Conservation (phyloP, 202 grass and related monocot genomes). For the Miscanthus sacchariflorus region DNA sequence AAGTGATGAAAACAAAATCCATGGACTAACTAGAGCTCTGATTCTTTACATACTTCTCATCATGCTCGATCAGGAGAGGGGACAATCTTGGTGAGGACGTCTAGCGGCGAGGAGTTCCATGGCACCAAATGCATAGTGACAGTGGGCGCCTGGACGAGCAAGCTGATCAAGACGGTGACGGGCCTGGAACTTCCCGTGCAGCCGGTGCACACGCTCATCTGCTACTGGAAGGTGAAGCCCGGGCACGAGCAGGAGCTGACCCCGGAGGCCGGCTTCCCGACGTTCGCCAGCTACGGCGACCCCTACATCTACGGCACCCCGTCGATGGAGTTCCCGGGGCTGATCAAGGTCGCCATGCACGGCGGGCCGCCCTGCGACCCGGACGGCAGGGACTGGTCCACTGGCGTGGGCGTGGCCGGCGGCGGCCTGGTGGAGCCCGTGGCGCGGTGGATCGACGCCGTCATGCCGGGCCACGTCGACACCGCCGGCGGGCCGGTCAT, state of each 20-base stretch:
- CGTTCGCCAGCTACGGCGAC: constrained; percentile 78
- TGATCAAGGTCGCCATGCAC: constrained; percentile 84
- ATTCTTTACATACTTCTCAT: not conserved
- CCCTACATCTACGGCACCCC: constrained; percentile 84
- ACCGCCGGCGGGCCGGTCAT: constrained; percentile 61
- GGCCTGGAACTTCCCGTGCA: constrained; percentile 61
- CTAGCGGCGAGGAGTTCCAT: constrained; percentile 52
- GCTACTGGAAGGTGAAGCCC: constrained; percentile 76
- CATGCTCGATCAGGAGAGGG: constrained; percentile 23
- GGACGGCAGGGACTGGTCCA: constrained; percentile 64
- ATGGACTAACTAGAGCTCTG: not conserved
- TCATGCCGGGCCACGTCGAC: constrained; percentile 62
- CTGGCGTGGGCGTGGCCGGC: constrained; percentile 17
- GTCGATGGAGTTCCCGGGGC: constrained; percentile 74
- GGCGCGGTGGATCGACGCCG: constrained; percentile 60
- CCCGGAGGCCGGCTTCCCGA: constrained; percentile 67
- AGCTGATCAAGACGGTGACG: constrained; percentile 50
- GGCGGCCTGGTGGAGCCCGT: constrained; percentile 54
- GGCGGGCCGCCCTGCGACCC: constrained; percentile 75
- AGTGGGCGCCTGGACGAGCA: constrained; percentile 65
- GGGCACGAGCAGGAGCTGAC: constrained; percentile 57
- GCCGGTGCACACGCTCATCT: constrained; percentile 65
- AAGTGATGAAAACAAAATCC: not conserved
- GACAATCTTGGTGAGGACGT: constrained; percentile 43
- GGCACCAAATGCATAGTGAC: constrained; percentile 70